Conservation (phyloP, 2,329 filamentous ascomycete genomes). For the Botrytis deweyae region DNA sequence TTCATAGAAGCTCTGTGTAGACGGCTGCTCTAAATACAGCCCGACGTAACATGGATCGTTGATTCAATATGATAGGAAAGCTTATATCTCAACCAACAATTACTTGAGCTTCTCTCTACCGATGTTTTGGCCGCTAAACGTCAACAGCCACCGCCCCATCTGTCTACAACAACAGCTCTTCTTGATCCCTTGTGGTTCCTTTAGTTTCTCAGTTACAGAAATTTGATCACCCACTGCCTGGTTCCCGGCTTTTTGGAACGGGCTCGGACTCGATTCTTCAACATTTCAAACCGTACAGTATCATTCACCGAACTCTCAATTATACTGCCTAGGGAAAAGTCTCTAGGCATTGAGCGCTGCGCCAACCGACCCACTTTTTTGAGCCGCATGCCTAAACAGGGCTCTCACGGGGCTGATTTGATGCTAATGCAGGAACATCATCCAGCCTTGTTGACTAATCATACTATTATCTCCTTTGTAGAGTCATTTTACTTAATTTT, state of each 20-base stretch:
- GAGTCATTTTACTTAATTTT: neutral
- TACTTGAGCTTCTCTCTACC: neutral
- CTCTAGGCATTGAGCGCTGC: neutral
- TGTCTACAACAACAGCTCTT: neutral
- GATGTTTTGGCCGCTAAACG: neutral
- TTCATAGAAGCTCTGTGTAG: neutral
- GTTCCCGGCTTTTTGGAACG: neutral
- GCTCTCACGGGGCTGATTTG: neutral
- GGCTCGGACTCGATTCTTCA: neutral
- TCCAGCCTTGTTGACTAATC: constrained; percentile 8
- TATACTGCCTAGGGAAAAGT: constrained; percentile 11
- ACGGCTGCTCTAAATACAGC: neutral
- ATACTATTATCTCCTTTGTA: neutral
- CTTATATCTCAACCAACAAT: neutral
- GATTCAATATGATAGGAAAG: neutral
- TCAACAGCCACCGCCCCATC: neutral
- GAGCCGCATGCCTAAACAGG: constrained; percentile 3
- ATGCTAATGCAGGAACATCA: constrained; percentile 2
- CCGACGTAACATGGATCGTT: neutral
- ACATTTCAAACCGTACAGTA: neutral
- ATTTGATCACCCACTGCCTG: neutral
- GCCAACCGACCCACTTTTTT: neutral
- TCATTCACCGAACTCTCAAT: neutral
- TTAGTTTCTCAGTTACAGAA: neutral
- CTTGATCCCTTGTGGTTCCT: neutral